Percentiles rank a stretch among this genome's conserved stretches.
Conservation (phyloP, 2,329 filamentous ascomycete species). For the Fusarium siculi region DNA sequence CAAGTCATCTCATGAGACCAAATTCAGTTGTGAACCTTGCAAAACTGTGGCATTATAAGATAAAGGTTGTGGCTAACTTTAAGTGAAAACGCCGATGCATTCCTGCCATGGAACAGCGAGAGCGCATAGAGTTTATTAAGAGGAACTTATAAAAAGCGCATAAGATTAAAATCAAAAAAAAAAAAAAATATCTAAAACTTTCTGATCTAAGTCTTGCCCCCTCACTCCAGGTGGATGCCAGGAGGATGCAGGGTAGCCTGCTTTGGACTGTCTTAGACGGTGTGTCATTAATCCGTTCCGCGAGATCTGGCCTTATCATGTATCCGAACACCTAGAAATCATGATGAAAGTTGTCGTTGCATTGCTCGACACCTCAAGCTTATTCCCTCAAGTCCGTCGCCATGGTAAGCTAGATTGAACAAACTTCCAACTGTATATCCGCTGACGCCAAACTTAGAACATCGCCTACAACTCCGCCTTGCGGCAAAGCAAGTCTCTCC, state of each 20-base stretch:
- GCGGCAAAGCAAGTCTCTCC: slow-evolving; percentile 84
- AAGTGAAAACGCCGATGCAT: not conserved
- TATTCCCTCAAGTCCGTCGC: slow-evolving; percentile 31
- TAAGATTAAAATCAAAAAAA: too few species aligned
- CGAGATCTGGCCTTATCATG: slow-evolving; percentile 45
- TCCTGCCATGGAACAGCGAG: not conserved
- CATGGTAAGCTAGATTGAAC: slow-evolving; percentile 29
- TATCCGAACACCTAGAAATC: slow-evolving; percentile 20
- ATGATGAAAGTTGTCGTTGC: slow-evolving; percentile 36
- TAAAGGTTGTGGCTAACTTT: too few species aligned
- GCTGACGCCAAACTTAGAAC: slow-evolving; percentile 63
- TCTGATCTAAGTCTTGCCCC: not conserved
- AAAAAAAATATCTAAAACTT: not conserved
- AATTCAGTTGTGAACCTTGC: fast-evolving
- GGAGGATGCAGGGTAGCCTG: slow-evolving; percentile 18
- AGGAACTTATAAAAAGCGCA: fast-evolving
- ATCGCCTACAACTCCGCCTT: slow-evolving; percentile 87
- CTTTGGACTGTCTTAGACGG: not conserved
- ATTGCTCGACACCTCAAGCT: slow-evolving; percentile 19
- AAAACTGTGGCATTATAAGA: fast-evolving
- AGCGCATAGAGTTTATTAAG: not conserved
- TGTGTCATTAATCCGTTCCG: slow-evolving; percentile 33
- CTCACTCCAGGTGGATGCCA: fast-evolving
- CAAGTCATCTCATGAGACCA: fast-evolving
- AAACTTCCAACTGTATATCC: fast-evolving